These are phyloP conservation scores for Hemisphaericaspora xylanilytica DNA, from an alignment of 1,139 yeast genomes.

Conservation along the genomic window DNA sequence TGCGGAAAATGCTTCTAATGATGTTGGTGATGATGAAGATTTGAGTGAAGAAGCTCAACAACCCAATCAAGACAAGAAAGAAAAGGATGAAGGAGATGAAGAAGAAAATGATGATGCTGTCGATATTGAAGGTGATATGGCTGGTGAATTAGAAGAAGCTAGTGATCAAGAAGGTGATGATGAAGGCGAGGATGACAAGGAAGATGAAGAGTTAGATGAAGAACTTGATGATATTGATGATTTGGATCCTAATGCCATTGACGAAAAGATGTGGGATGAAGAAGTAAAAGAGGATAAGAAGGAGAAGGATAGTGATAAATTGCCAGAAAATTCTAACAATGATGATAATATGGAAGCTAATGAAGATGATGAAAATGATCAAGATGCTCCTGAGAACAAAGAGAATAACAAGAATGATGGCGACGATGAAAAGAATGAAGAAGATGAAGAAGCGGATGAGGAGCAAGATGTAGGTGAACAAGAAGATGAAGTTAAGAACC, in stretches of 20 bases:
- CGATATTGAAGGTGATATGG: constrained; percentile 96
- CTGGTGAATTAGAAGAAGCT: constrained; percentile 81
- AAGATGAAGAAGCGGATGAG: constrained; percentile 44
- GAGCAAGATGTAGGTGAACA: constrained; percentile 75
- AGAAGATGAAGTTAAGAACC: constrained; percentile 72
- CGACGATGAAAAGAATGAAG: constrained; percentile 30
- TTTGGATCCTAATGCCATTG: constrained; percentile 90
- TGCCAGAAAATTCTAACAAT: constrained; percentile 55
- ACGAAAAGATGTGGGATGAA: constrained; percentile 99
- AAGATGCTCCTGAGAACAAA: constrained; percentile 16
- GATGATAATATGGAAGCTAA: constrained; percentile 65
- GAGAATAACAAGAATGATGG: constrained; percentile 25
- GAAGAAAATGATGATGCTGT: constrained; percentile 74
- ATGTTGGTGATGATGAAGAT: constrained; percentile 91
- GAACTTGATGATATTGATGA: constrained; percentile 89
- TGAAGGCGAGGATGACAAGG: constrained; percentile 49
- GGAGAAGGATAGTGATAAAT: constrained; percentile 68
- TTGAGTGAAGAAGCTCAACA: constrained; percentile 84
- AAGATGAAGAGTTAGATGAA: constrained; percentile 73
- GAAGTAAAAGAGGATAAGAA: constrained; percentile 73
- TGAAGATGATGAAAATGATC: constrained; percentile 47
- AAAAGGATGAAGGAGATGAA: constrained; percentile 57
- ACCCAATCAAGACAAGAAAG: constrained; percentile 72
- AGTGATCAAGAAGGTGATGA: constrained; percentile 68
- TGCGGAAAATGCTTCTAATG: constrained; percentile 70